Base-by-base conservation (phyloP, 306 rosid species). In the Pachyrhizus erosus region DNA sequence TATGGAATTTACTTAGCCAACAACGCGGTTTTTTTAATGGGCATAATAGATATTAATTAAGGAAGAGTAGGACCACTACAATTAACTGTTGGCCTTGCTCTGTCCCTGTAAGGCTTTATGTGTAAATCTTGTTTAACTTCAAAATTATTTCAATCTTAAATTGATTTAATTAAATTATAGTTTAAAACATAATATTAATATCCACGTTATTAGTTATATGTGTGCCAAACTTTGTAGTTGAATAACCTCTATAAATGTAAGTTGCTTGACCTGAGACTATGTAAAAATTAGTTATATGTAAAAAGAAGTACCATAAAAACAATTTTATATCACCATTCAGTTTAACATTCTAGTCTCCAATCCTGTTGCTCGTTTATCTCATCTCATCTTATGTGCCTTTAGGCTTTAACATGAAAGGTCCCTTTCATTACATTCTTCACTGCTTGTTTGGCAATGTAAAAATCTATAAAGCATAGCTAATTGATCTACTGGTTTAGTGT, bases 261-360 rank as follows among this genome's bases (percentile, higher is more conserved):
- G 33, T 74, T 54, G 33, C 65, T 20, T 51, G 33, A 52, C 54
- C 79, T 27, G 26, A 48, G 20, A 73, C 64, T 72, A n/a, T n/a
- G n/a, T n/a, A n/a, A n/a, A n/a, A n/a, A n/a, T n/a, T n/a, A n/a
- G n/a, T 74, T 4, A 51, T 17, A 49, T 31, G n/a, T 29, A 7
- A 20, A 74, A 54, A 54, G 21, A 26, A 57, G 67, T 21, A 31
- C 33, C 15, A 34, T 20, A 14, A 74, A 37, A 55, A 31, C 2
- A 55, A 54, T 5, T 21, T 0, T 39, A 8, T 7, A 76, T 18
- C 29, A 33, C 40, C 33, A 11, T 77, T 60, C 29, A 45, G 33
- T 77, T 39, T 42, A 60, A 24, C 14, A 37, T 37, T 7, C 42
- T 8, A 37, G 42, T 37, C 42, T 37, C 10, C 42, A 1, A 37